A percentile compares a stretch with the other conserved stretches of the same genome.
These are phyloP conservation scores for Teunomyces tritomae DNA, from an alignment of 805 yeast genomes.

Conservation along the genomic window DNA sequence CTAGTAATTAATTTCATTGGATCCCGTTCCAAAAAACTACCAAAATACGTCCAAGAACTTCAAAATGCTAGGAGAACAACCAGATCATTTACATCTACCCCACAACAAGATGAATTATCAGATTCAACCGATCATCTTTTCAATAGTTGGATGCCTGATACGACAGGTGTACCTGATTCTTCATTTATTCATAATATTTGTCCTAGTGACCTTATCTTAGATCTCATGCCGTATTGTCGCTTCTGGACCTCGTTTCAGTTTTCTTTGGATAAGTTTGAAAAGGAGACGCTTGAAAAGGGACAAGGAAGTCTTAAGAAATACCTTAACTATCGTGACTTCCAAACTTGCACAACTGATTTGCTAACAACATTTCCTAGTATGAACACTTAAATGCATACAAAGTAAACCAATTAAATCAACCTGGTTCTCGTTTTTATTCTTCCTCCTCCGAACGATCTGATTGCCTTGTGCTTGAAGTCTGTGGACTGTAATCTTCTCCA, in stretches of 20 bases:
- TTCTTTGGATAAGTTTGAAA: conserved; percentile 22
- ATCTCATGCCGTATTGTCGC: conserved; percentile 31
- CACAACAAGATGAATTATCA: conserved; percentile 1
- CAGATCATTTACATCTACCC: conserved; percentile 10
- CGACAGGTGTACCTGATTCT: conserved; percentile 32
- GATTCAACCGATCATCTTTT: not conserved
- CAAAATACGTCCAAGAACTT: conserved; percentile 27
- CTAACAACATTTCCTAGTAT: conserved; percentile 11
- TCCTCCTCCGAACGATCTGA: conserved; percentile 73
- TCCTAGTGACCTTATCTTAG: conserved; percentile 24
- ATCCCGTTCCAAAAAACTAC: conserved; percentile 34
- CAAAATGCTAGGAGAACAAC: conserved; percentile 17
- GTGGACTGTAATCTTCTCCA: conserved; percentile 73
- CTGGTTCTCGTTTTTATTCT: conserved; percentile 51
- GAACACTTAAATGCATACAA: not conserved
- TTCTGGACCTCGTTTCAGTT: conserved; percentile 35
- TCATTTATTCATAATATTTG: conserved; percentile 28
- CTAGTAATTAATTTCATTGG: conserved; percentile 19
- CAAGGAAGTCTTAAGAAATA: conserved; percentile 23
- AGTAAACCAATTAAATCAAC: conserved; percentile 34
- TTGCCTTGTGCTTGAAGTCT: conserved; percentile 57
- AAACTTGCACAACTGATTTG: conserved; percentile 15
- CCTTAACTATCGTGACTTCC: conserved; percentile 37
- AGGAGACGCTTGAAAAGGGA: conserved; percentile 10
- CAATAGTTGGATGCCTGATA: conserved; percentile 15